phyloP scores from a whole-genome alignment of 192 early-diverging fungal genomes.

The Umbelopsis ramanniana region DNA sequence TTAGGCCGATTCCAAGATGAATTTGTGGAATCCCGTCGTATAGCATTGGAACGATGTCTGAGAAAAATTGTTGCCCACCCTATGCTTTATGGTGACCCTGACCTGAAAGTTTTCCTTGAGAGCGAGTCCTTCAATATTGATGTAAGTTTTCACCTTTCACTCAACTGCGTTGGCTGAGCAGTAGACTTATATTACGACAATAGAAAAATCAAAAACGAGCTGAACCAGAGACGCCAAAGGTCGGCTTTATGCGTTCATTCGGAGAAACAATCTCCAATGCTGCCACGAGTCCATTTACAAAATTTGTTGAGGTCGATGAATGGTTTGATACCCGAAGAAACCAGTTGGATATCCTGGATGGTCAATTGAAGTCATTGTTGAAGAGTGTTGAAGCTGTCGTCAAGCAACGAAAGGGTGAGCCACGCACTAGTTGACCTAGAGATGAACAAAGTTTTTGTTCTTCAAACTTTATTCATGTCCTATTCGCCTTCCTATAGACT shows the following conservation, averaged over 20 bases:
- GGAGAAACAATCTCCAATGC: conserved; percentile 71
- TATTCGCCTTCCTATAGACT: conserved; percentile 44
- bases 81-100: conserved; percentile 79
- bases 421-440: neutral
- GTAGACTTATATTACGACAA: neutral
- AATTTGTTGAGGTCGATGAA: conserved; percentile 76
- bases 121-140: conserved; percentile 82
- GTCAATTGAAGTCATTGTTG: conserved; percentile 75
- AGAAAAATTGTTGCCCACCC: conserved; percentile 81
- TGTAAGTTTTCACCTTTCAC: conserved; percentile 34
- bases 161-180: neutral
- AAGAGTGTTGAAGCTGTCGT: conserved; percentile 80
- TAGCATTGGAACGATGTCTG: conserved; percentile 83
- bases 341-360: conserved; percentile 77
- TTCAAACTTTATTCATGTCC: neutral
- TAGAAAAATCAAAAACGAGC: conserved; percentile 58
- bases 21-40: conserved; percentile 88
- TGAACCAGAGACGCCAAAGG: conserved; percentile 39
- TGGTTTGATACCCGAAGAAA: conserved; percentile 77
- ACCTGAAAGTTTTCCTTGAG: conserved; percentile 86
- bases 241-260: conserved; percentile 67
- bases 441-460: no score
- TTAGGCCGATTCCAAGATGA: conserved; percentile 91
- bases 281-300: conserved; percentile 57
- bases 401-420: conserved; percentile 66